A percentile compares a stretch with the other conserved stretches of the same genome.
These are phyloP conservation scores for Ligustrum vulgare DNA, from an alignment of 257 asterid species.

Conservation along the genomic window DNA sequence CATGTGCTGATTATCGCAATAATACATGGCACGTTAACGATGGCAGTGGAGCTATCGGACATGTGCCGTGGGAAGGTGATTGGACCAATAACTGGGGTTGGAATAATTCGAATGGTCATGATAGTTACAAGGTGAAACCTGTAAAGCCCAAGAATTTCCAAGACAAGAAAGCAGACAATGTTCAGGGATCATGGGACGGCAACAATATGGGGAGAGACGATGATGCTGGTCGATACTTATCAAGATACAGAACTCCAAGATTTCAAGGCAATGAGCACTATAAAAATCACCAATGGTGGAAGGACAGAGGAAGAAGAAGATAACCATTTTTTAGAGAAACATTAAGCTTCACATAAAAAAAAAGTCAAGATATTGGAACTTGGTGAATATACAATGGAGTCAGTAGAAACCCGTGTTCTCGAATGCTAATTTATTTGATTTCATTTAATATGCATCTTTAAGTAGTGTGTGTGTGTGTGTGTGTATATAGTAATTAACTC, in stretches of 20 bases:
- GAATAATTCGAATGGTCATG: conserved; percentile 22
- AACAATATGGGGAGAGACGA: conserved; percentile 8
- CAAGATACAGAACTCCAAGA: conserved; percentile 19
- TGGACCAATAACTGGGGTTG: conserved; percentile 33
- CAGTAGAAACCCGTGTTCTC: background rate
- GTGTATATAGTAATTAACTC: background rate
- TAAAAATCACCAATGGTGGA: conserved; percentile 13
- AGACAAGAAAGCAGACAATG: conserved; percentile 19
- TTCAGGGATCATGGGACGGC: conserved; percentile 14
- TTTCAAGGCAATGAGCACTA: conserved; percentile 16
- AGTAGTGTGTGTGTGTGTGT: too few relatives aligned
- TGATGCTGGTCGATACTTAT: conserved; percentile 18
- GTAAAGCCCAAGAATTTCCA: conserved; percentile 10
- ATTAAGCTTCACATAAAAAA: background rate
- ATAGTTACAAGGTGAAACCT: background rate
- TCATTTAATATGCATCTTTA: background rate
- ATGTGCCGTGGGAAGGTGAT: conserved; percentile 30
- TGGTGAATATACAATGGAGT: conserved; percentile 29
- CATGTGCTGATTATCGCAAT: conserved; percentile 29
- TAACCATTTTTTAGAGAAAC: conserved; percentile 16
- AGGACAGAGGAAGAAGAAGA: conserved; percentile 19
- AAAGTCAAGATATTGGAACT: background rate
- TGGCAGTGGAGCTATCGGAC: conserved; percentile 30
- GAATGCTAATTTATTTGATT: conserved; percentile 8
- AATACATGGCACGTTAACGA: conserved; percentile 25